Evolutionary conservation across 2,329 filamentous ascomycete species (phyloP).

Genomic region (Venturia aucupariae): DNA sequence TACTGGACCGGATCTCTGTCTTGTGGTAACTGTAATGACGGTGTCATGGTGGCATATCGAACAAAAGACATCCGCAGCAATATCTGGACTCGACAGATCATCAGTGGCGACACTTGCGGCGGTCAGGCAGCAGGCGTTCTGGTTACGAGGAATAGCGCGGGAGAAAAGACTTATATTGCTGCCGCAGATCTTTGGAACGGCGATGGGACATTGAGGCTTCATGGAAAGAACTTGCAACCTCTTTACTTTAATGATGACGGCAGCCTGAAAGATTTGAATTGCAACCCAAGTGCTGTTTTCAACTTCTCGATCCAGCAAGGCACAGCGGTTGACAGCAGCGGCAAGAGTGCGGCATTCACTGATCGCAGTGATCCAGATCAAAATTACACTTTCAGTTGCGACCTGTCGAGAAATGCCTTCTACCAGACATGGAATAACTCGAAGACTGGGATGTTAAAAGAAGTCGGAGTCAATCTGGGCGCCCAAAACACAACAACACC

Average conservation of each 20-base stretch:
- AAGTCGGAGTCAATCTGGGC: slow-evolving; percentile 9
- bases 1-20: slow-evolving; percentile 10
- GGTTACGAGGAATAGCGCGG: slow-evolving; percentile 1
- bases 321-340: not conserved
- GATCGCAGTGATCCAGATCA: slow-evolving; percentile 11
- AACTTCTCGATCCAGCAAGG: slow-evolving; percentile 3
- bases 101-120: slow-evolving; percentile 6
- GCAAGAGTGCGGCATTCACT: slow-evolving; percentile 9
- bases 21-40: slow-evolving; percentile 12
- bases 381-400: slow-evolving; percentile 9
- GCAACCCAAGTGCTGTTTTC: not conserved
- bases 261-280: slow-evolving; percentile 7
- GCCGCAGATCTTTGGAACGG: slow-evolving; percentile 9
- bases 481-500: slow-evolving; percentile 10
- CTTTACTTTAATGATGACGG: slow-evolving; percentile 9
- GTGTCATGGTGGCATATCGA: slow-evolving; percentile 7
- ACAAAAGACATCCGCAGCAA: slow-evolving; percentile 7
- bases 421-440: slow-evolving; percentile 12
- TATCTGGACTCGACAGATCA: slow-evolving; percentile 9
- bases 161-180: slow-evolving; percentile 1
- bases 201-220: slow-evolving; percentile 6
- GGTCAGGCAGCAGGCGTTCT: slow-evolving; percentile 10
- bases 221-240: slow-evolving; percentile 13
- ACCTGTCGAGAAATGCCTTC: slow-evolving; percentile 1
- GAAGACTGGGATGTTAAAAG: not conserved